A percentile compares a stretch with the other conserved stretches of the same genome.
Conservation (phyloP, 306 rosid genomes). For the Cicer bijugum region DNA sequence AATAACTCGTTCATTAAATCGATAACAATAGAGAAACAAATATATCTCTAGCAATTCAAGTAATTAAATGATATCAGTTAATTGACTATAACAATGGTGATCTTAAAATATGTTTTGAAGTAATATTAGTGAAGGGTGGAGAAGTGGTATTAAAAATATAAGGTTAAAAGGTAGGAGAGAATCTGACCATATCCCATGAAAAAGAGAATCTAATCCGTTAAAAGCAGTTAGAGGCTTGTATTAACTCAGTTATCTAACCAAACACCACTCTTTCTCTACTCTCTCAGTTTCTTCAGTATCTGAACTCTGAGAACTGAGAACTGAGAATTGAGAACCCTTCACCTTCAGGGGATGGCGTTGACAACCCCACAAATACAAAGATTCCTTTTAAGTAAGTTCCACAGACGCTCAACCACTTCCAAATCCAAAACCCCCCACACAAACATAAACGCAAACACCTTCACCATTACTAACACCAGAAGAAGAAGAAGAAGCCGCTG, state of each 20-base stretch:
- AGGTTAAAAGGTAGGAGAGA: neutral
- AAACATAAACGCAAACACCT: slow-evolving; percentile 43
- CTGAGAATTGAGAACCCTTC: neutral
- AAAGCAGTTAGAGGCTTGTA: slow-evolving; percentile 71
- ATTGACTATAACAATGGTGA: no score
- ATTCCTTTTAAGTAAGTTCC: slow-evolving; percentile 59
- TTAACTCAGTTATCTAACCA: slow-evolving; percentile 65
- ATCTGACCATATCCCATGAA: slow-evolving; percentile 24
- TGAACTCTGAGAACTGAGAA: slow-evolving; percentile 30
- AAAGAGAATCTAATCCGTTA: slow-evolving; percentile 67
- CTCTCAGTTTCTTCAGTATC: slow-evolving; percentile 9
- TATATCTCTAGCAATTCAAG: no score
- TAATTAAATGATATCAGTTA: no score
- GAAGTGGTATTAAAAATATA: neutral
- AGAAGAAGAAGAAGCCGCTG: slow-evolving; percentile 50
- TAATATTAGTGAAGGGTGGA: no score
- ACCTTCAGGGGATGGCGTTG: slow-evolving; percentile 61
- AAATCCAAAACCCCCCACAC: slow-evolving; percentile 43
- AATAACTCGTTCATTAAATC: no score
- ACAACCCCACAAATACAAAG: slow-evolving; percentile 75
- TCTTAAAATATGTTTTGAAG: no score
- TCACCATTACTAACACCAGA: slow-evolving; percentile 37
- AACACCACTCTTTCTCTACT: slow-evolving; percentile 25
- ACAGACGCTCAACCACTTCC: slow-evolving; percentile 37
- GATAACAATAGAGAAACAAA: no score